A percentile compares a stretch with the other conserved stretches of the same genome.
Conservation (phyloP, 768 basidiomycete genomes). For the Neoboletus brunneissimus region DNA sequence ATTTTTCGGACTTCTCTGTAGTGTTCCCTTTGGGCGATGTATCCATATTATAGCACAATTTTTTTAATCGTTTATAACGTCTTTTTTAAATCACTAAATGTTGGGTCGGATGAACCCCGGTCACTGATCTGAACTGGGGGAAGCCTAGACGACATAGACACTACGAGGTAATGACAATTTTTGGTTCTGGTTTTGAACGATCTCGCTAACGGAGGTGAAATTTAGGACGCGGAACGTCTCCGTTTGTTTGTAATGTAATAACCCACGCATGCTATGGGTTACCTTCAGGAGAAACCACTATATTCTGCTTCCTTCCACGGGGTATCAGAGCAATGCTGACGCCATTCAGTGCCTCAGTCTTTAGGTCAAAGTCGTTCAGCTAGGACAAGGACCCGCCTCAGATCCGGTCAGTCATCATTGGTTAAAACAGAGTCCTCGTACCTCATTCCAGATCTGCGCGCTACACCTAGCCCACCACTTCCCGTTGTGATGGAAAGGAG, state of each 20-base stretch:
- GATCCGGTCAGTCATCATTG: background rate
- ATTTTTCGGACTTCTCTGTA: conserved; percentile 4
- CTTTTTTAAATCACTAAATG: background rate
- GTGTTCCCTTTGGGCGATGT: background rate
- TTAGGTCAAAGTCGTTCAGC: background rate
- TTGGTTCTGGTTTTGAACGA: background rate
- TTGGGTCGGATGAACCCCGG: background rate
- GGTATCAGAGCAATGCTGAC: background rate
- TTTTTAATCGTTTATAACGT: background rate
- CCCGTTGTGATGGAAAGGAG: background rate
- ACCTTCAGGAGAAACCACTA: background rate
- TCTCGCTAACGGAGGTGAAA: background rate
- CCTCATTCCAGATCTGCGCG: background rate
- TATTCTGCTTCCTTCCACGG: background rate
- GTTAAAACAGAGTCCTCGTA: background rate
- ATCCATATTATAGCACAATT: background rate
- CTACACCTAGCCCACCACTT: background rate
- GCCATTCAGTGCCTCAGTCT: background rate
- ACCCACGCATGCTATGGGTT: background rate
- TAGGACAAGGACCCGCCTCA: background rate
- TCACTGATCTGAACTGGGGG: background rate
- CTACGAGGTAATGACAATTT: background rate
- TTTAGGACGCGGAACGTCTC: too few species aligned
- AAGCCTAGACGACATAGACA: background rate
- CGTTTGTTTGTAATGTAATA: background rate